Evolutionary conservation across 805 yeast genomes (phyloP).

Genomic region (Candida khao-thaluensis): DNA sequence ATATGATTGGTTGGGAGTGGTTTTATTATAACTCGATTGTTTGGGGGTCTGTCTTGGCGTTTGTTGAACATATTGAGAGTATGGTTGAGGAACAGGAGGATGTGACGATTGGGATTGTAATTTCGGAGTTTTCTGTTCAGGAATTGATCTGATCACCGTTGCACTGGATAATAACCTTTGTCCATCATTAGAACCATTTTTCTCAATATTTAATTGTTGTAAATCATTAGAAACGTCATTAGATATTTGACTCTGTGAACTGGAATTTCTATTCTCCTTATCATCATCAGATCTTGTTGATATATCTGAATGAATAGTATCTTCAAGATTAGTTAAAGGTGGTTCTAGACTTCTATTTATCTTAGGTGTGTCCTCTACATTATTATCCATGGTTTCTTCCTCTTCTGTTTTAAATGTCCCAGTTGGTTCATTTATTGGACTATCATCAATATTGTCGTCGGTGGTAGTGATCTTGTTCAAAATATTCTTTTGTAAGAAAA

Average conservation of each 20-base stretch:
- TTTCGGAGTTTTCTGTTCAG: constrained; percentile 7
- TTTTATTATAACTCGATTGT: constrained; percentile 11
- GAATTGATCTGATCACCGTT: constrained; percentile 18
- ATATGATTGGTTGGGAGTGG: constrained; percentile 18
- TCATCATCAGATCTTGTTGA: constrained; percentile 4
- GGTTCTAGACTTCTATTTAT: background rate
- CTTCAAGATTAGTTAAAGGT: constrained; percentile 3
- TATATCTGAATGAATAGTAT: constrained; percentile 5
- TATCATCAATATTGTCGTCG: constrained; percentile 32
- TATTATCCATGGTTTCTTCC: background rate
- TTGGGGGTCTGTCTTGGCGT: constrained; percentile 9
- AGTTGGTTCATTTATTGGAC: constrained; percentile 9
- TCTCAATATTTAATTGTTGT: constrained; percentile 2
- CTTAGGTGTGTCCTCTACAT: background rate
- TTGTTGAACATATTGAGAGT: constrained; percentile 9
- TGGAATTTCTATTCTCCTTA: background rate
- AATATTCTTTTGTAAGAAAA: constrained; percentile 21
- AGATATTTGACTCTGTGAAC: background rate
- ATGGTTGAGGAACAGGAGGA: constrained; percentile 14
- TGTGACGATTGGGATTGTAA: constrained; percentile 7
- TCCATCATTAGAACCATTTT: constrained; percentile 4
- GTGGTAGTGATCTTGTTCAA: constrained; percentile 32
- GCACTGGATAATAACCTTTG: constrained; percentile 24
- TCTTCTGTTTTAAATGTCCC: constrained; percentile 10
- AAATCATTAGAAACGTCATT: background rate